Evolutionary conservation across 495 filamentous ascomycete species (phyloP), one percentile per base, ranked within the genome.

Genomic region (Neurospora discreta): DNA sequence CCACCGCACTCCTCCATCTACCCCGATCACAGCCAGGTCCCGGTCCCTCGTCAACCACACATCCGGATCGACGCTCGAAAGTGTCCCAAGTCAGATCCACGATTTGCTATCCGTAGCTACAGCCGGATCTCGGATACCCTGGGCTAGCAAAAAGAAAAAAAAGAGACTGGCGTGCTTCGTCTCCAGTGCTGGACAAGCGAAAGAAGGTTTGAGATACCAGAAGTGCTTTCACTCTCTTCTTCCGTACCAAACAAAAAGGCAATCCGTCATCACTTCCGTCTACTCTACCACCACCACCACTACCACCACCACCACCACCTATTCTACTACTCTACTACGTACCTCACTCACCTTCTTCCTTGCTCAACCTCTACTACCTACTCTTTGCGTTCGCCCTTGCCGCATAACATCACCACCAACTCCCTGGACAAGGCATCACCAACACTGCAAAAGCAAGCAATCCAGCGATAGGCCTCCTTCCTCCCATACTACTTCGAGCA

Each of bases 191-290:
- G 77, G 77, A 76, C 76, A 72, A 73, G 76, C 75, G 76, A 78
- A 65, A 65, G 52, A 65, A 80, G 79, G 79, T 80, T 80, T 80
- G 78, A 78, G 79, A 73, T 75, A 78, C 74, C 75, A 76, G 72
- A 65, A 74, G 74, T 77, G 75, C 73, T 79, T 75, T 73, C 71
- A 39, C 68, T 74, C 71, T 70, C 70, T 65, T 65, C 52, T 65
- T 65, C 52, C 52, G 52, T 60, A 60, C 52, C 52, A 65, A 65
- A 65, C 52, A 65, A 65, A 65, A 68, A 75, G 69, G 72, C 71
- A 72, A 70, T 75, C 39, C 39, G 39, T 39, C 73, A 73, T 75
- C 74, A 76, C 71, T 74, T 74, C 75, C 70, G 69, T 20, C 44
- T 69, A 69, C 36, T 68, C 70, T n/a, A 44, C 42, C 5, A 18